These are phyloP conservation scores for Oehlia diaphana DNA, from an alignment of 192 early-diverging fungal species.

Conservation along the genomic window DNA sequence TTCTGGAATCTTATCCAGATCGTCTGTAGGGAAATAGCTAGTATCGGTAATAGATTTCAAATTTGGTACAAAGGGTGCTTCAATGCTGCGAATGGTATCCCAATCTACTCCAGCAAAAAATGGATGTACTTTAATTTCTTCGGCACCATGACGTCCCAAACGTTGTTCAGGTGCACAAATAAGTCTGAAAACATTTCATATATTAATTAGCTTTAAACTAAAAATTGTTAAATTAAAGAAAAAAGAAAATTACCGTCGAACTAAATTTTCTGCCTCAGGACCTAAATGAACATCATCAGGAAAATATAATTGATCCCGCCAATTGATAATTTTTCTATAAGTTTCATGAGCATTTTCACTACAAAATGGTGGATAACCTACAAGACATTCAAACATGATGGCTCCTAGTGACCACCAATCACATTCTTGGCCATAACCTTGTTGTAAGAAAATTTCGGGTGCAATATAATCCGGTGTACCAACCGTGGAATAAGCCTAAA, in stretches of 20 bases:
- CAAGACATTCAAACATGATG: conserved; percentile 99
- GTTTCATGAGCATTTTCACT: conserved; percentile 94
- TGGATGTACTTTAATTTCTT: conserved; percentile 88
- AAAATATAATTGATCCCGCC: conserved; percentile 87
- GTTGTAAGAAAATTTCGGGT: conserved; percentile 92
- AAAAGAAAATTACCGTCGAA: conserved; percentile 61
- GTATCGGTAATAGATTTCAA: conserved; percentile 96
- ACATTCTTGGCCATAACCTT: conserved; percentile 96
- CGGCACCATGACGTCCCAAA: conserved; percentile 74
- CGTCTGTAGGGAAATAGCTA: conserved; percentile 96
- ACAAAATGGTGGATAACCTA: conserved; percentile 98
- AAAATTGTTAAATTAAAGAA: not conserved
- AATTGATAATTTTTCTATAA: conserved; percentile 97
- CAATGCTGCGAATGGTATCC: conserved; percentile 76
- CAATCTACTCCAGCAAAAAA: conserved; percentile 96
- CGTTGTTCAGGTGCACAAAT: conserved; percentile 87
- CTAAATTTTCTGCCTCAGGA: conserved; percentile 88
- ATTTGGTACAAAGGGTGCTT: conserved; percentile 91
- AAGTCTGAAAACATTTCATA: conserved; percentile 52
- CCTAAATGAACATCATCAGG: conserved; percentile 93
- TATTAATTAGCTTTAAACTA: not conserved
- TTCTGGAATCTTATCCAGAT: conserved; percentile 76
- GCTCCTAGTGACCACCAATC: conserved; percentile 99
- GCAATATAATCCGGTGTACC: conserved; percentile 97
- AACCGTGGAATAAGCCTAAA: conserved; percentile 91